Percentiles rank a stretch among this genome's conserved stretches.
These are phyloP conservation scores for Paxillus ammoniavirescens DNA, from an alignment of 768 basidiomycete genomes.

Conservation along the genomic window DNA sequence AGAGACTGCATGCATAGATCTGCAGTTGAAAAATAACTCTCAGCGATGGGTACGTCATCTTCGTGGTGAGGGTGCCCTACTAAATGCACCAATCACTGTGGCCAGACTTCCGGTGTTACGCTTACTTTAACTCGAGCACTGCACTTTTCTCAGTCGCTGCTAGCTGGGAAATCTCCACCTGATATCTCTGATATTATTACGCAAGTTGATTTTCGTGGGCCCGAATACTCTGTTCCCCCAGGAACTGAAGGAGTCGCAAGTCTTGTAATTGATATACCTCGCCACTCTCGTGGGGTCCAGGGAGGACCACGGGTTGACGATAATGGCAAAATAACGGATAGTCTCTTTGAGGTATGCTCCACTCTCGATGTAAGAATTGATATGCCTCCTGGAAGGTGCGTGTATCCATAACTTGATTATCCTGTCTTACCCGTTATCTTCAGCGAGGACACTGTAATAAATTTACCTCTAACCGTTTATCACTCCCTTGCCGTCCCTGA, in stretches of 20 bases:
- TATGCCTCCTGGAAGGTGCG: conserved; percentile 69
- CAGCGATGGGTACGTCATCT: conserved; percentile 60
- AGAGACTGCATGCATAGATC: conserved; percentile 66
- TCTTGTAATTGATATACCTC: conserved; percentile 79
- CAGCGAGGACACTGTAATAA: conserved; percentile 71
- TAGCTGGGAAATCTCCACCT: conserved; percentile 25
- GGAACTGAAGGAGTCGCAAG: conserved; percentile 77
- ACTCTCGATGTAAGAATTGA: conserved; percentile 58
- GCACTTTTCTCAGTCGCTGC: conserved; percentile 43
- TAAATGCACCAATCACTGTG: not conserved
- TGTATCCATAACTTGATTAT: conserved; percentile 10
- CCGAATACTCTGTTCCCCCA: conserved; percentile 72
- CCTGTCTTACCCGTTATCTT: conserved; percentile 7
- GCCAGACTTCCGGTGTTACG: conserved; percentile 66
- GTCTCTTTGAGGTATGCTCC: conserved; percentile 70
- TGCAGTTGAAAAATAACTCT: conserved; percentile 83
- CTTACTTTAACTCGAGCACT: conserved; percentile 61
- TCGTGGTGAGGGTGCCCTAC: not conserved
- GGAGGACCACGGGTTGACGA: conserved; percentile 62
- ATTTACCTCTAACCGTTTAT: conserved; percentile 61
- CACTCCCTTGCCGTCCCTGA: conserved; percentile 61
- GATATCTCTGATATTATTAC: conserved; percentile 65
- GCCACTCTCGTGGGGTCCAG: conserved; percentile 57
- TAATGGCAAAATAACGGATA: conserved; percentile 41
- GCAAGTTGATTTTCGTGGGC: conserved; percentile 68